Conservation (phyloP, 305 asterid genomes). For the Solanum hybrid region DNA sequence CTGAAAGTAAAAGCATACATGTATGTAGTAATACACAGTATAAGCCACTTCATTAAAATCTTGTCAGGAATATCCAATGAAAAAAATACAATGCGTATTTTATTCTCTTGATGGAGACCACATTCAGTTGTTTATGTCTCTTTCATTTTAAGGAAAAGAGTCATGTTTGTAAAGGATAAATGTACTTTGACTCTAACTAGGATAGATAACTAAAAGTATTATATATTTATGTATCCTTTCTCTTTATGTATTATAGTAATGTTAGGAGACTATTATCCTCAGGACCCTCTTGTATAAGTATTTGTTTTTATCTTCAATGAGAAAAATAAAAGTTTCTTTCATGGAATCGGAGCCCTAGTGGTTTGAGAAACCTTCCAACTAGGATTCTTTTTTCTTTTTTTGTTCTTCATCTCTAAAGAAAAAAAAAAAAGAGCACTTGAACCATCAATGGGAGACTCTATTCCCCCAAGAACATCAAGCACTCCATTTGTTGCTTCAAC, state of each 20-base stretch:
- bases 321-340: background rate
- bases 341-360: background rate
- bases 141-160: background rate
- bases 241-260: background rate
- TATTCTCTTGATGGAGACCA: background rate
- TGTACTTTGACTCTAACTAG: background rate
- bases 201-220: background rate
- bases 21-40: background rate
- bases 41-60: background rate
- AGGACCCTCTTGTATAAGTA: background rate
- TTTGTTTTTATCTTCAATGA: background rate
- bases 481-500: background rate
- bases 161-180: background rate
- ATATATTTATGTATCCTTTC: background rate
- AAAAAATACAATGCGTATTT: background rate
- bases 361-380: background rate
- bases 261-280: background rate
- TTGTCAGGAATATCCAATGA: background rate
- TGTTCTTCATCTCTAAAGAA: background rate
- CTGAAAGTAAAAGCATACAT: background rate
- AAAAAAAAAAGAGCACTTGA: background rate
- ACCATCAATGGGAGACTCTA: background rate
- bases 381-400: background rate
- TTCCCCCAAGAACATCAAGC: background rate
- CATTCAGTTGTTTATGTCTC: background rate